Conservation (phyloP, 495 filamentous ascomycete genomes). For the Penicillium soppii region DNA sequence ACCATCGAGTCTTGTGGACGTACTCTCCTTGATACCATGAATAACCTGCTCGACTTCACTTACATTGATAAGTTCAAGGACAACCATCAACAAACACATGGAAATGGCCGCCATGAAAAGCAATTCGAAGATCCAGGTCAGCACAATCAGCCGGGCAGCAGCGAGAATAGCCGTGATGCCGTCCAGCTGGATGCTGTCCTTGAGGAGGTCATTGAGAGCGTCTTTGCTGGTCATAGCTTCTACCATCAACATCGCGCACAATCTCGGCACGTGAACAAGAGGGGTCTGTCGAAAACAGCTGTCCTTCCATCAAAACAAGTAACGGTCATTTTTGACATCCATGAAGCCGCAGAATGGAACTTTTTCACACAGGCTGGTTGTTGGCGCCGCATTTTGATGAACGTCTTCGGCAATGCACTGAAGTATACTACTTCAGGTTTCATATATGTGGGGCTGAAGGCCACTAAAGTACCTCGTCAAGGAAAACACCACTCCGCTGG, state of each 20-base stretch:
- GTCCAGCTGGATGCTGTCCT: constrained; percentile 48
- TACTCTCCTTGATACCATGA: constrained; percentile 68
- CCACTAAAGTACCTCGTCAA: too few relatives aligned
- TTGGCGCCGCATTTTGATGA: constrained; percentile 52
- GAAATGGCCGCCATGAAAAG: too few relatives aligned
- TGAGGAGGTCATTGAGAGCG: constrained; percentile 60
- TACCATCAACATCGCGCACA: constrained; percentile 21
- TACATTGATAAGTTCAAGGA: constrained; percentile 27
- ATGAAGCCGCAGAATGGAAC: constrained; percentile 46
- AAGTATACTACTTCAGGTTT: constrained; percentile 46
- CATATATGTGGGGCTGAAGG: constrained; percentile 30
- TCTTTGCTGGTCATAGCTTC: constrained; percentile 52
- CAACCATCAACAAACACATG: background rate
- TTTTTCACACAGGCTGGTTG: constrained; percentile 62
- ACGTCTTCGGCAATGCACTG: constrained; percentile 45
- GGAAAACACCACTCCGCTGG: too few relatives aligned
- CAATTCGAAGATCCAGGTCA: background rate
- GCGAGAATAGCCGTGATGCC: constrained; percentile 7
- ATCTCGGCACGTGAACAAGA: too few relatives aligned
- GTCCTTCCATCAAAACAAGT: constrained; percentile 21
- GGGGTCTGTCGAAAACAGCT: constrained; percentile 5
- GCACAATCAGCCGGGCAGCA: background rate
- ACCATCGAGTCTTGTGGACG: constrained; percentile 66
- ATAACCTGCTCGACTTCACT: constrained; percentile 61
- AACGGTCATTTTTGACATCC: constrained; percentile 57